Percentiles rank a stretch among this genome's conserved stretches.
phyloP scores from a whole-genome alignment of 306 rosid genomes.

The Quercus gilva region DNA sequence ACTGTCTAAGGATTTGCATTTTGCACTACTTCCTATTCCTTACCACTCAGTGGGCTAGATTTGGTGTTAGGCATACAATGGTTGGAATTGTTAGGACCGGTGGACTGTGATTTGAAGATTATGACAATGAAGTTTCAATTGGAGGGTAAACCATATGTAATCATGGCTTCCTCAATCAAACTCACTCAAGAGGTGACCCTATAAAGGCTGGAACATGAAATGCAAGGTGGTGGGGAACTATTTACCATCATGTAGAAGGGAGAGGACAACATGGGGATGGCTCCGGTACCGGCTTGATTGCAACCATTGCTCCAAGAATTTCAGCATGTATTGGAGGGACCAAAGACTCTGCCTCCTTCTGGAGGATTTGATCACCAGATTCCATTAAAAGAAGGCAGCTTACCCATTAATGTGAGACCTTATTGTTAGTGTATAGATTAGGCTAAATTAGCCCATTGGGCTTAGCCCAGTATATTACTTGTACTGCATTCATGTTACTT shows the following conservation, averaged over 20 bases:
- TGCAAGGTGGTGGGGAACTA: too few relatives aligned
- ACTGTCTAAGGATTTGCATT: too few relatives aligned
- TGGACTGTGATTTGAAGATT: not conserved
- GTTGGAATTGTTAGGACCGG: not conserved
- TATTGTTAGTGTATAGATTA: too few relatives aligned
- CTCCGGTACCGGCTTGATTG: too few relatives aligned
- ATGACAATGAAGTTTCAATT: not conserved
- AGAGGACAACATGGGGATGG: too few relatives aligned
- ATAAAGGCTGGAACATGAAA: too few relatives aligned
- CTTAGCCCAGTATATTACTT: too few relatives aligned
- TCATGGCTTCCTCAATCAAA: not conserved
- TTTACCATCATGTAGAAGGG: too few relatives aligned
- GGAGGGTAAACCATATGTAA: not conserved
- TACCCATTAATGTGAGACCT: not conserved
- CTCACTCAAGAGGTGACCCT: not conserved
- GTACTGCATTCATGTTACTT: too few relatives aligned
- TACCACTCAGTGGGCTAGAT: not conserved
- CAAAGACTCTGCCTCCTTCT: not conserved
- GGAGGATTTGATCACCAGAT: not conserved
- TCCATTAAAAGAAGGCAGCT: not conserved
- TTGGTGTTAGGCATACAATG: not conserved
- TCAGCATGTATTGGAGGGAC: not conserved
- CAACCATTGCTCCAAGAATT: not conserved
- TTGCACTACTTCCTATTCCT: not conserved
- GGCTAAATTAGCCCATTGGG: too few relatives aligned